Percentiles rank a stretch among this genome's conserved stretches.
phyloP scores from a whole-genome alignment of 192 early-diverging fungal genomes.

The Bifiguratus adelaidae region DNA sequence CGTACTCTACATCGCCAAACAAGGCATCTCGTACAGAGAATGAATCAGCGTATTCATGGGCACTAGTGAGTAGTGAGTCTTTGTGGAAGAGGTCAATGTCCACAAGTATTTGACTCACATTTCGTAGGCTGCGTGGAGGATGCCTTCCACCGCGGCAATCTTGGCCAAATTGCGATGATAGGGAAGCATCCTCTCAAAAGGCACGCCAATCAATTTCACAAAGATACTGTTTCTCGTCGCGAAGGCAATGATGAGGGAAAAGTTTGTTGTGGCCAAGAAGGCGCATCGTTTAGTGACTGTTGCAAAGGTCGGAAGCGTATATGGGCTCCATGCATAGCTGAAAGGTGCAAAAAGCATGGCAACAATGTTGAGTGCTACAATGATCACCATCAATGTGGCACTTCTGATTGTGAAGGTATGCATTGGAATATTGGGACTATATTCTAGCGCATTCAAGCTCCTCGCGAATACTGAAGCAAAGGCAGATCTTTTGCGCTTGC shows the following conservation, averaged over 20 bases:
- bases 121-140: constrained; percentile 18
- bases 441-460: not conserved
- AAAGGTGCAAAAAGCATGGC: constrained; percentile 14
- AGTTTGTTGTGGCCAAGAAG: constrained; percentile 20
- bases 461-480: not conserved
- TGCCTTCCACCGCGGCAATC: constrained; percentile 11
- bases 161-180: constrained; percentile 30
- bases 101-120: constrained; percentile 7
- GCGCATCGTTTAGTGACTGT: constrained; percentile 15
- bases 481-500: not conserved
- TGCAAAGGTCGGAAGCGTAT: not conserved
- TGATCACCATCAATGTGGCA: constrained; percentile 6
- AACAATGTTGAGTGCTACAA: constrained; percentile 11
- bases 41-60: not conserved
- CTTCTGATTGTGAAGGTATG: constrained; percentile 10
- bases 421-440: not conserved
- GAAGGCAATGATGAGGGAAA: constrained; percentile 21
- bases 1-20: constrained; percentile 11
- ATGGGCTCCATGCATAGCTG: not conserved
- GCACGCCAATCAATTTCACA: constrained; percentile 16
- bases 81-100: not conserved
- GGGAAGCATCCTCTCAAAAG: constrained; percentile 25
- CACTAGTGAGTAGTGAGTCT: not conserved
- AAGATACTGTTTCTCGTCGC: constrained; percentile 25
- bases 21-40: constrained; percentile 7